Conservation (phyloP, 1,284 basidiomycete genomes). For the Gyrodon tennesseensis region DNA sequence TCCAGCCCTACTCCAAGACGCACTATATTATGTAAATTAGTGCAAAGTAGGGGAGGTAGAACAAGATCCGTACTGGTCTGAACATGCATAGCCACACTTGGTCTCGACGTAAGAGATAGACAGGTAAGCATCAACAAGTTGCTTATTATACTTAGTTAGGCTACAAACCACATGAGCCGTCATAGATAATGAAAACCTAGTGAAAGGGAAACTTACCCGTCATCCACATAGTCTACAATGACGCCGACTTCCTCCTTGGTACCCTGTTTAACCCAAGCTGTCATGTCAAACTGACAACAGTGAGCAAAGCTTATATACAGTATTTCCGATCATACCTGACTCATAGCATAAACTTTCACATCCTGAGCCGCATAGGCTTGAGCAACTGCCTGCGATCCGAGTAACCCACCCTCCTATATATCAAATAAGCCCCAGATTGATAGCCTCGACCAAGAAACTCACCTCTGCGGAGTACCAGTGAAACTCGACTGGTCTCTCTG, state of each 20-base stretch:
- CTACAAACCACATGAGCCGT: constrained; percentile 44
- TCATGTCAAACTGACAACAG: constrained; percentile 79
- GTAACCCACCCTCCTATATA: constrained; percentile 82
- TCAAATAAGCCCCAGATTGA: constrained; percentile 7
- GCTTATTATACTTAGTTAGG: constrained; percentile 77
- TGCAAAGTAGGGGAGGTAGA: constrained; percentile 33
- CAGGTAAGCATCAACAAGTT: constrained; percentile 75
- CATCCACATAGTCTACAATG: constrained; percentile 85
- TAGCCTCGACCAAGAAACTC: constrained; percentile 23
- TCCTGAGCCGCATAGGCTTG: constrained; percentile 66
- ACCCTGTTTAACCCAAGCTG: constrained; percentile 93
- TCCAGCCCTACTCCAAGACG: constrained; percentile 83
- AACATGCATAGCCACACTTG: constrained; percentile 93
- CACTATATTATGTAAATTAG: constrained; percentile 50
- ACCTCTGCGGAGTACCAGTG: constrained; percentile 96
- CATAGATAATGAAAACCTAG: not conserved
- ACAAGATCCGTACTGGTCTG: constrained; percentile 69
- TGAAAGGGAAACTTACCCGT: constrained; percentile 47
- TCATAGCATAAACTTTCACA: constrained; percentile 82
- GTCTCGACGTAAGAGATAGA: constrained; percentile 77
- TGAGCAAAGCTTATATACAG: constrained; percentile 11
- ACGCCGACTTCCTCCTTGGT: constrained; percentile 87
- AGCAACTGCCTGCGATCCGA: constrained; percentile 93
- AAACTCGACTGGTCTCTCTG: constrained; percentile 82
- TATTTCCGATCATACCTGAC: constrained; percentile 58